Evolutionary conservation across 148 eudicot species (phyloP).

Genomic region (Diospyros lotus): DNA sequence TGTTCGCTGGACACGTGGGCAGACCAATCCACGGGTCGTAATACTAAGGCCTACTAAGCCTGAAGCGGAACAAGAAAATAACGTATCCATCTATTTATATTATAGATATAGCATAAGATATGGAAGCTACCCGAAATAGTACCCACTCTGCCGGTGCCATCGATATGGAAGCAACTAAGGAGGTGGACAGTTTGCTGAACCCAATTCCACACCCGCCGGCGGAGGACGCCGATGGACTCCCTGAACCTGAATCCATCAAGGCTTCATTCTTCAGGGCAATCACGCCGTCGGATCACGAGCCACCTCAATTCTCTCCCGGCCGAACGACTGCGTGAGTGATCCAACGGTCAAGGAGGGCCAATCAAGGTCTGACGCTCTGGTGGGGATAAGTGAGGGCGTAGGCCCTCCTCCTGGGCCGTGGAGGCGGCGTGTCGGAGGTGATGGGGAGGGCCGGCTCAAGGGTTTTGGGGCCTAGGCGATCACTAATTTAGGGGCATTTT

Average conservation of each 20-base stretch:
- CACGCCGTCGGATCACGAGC: conserved; percentile 51
- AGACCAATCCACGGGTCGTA: too few relatives aligned
- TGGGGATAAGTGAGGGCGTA: conserved; percentile 27
- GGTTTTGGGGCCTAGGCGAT: too few relatives aligned
- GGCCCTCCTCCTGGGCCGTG: conserved; percentile 28
- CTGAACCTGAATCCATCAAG: conserved; percentile 63
- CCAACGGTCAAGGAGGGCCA: conserved; percentile 15
- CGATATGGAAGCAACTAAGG: conserved; percentile 34
- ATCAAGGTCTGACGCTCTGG: conserved; percentile 22
- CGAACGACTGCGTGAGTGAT: conserved; percentile 31
- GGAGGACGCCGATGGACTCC: conserved; percentile 86
- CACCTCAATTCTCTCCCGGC: conserved; percentile 22
- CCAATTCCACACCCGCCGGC: conserved; percentile 56
- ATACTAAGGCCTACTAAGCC: too few relatives aligned
- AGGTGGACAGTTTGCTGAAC: conserved; percentile 14
- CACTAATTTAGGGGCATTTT: too few relatives aligned
- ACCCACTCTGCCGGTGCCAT: too few relatives aligned
- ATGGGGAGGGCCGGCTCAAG: too few relatives aligned
- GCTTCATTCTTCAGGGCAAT: conserved; percentile 79
- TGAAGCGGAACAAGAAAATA: too few relatives aligned
- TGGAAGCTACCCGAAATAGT: too few relatives aligned
- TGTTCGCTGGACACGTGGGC: neutral
- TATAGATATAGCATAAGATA: too few relatives aligned
- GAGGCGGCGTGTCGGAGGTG: conserved; percentile 23
- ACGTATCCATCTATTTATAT: too few relatives aligned